A percentile compares a stretch with the other conserved stretches of the same genome.
Evolutionary conservation across 768 basidiomycete species (phyloP).

Genomic region (Pholiota conissans): DNA sequence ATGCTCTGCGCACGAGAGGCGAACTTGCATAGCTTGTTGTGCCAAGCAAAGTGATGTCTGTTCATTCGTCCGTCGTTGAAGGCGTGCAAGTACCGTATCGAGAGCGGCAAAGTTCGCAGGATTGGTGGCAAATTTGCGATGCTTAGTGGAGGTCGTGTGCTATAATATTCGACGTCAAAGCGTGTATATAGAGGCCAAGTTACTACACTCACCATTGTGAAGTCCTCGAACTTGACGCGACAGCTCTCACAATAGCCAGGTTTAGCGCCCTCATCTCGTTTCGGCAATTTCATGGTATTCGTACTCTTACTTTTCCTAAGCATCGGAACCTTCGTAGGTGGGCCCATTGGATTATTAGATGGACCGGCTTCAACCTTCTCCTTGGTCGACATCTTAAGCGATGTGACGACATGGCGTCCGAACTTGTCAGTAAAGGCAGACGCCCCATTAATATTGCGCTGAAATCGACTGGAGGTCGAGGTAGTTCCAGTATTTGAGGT

Average conservation of each 20-base stretch:
- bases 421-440: constrained; percentile 53
- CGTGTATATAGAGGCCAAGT: constrained; percentile 4
- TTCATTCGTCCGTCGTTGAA: constrained; percentile 43
- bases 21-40: constrained; percentile 5
- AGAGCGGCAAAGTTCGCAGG: constrained; percentile 76
- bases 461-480: constrained; percentile 52
- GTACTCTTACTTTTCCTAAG: constrained; percentile 81
- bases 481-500: constrained; percentile 91
- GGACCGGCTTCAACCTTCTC: constrained; percentile 20
- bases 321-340: constrained; percentile 55
- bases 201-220: constrained; percentile 61
- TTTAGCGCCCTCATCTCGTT: constrained; percentile 84
- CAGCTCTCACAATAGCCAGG: constrained; percentile 99
- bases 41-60: constrained; percentile 30
- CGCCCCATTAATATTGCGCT: constrained; percentile 51
- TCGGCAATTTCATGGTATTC: constrained; percentile 71
- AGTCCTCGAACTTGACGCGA: constrained; percentile 85
- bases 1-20: constrained; percentile 5
- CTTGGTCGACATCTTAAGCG: constrained; percentile 45
- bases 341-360: constrained; percentile 59
- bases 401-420: constrained; percentile 68
- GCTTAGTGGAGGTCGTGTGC: constrained; percentile 74
- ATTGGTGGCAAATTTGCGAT: constrained; percentile 80
- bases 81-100: constrained; percentile 69
- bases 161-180: constrained; percentile 29